Evolutionary conservation across 257 asterid species (phyloP), one percentile per base, ranked within the genome.

Genomic region (Prunella vulgaris): DNA sequence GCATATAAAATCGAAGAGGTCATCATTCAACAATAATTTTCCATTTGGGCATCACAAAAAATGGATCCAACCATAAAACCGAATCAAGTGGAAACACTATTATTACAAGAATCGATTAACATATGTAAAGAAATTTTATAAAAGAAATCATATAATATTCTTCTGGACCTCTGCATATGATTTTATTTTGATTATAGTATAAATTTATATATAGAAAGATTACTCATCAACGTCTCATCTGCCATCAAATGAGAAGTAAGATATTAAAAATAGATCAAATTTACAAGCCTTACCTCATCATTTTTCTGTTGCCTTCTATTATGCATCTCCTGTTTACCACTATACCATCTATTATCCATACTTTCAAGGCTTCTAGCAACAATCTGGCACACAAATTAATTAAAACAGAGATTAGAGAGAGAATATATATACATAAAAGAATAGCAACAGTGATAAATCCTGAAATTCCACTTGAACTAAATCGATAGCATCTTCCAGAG

Each of bases 261-360:
- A 49, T 33, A 14, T 3, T 44, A 27, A 10, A 59, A 13, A 17
- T 2, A 72, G 30, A 46, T 35, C 10, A 42, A 68, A 28, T 60
- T 20, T 15, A 69, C 66, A 28, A 69, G 10, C 46, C 75, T 62
- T 76, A 90, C 97, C 90, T 85, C 92, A 22, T 78, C 78, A 25
- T 53, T 65, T 78, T 68, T 82, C 52, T 75, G 82, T 59, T 74
- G 85, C 74, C 74, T 82, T 82, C 84, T 82, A 61, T 69, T 71
- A 65, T 78, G 86, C 89, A 81, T 70, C 70, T 87, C 95, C 61
- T 78, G 89, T 71, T 84, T 85, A 53, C 88, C 84, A 75, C 69
- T 77, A 72, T 78, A 84, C 95, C 91, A 86, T 79, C 77, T 76
- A 78, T 71, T 84, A 5, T 90, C 95, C 96, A 90, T 93, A 20